Evolutionary conservation across 495 filamentous ascomycete species (phyloP).

Genomic region (Daldinia bambusicola): DNA sequence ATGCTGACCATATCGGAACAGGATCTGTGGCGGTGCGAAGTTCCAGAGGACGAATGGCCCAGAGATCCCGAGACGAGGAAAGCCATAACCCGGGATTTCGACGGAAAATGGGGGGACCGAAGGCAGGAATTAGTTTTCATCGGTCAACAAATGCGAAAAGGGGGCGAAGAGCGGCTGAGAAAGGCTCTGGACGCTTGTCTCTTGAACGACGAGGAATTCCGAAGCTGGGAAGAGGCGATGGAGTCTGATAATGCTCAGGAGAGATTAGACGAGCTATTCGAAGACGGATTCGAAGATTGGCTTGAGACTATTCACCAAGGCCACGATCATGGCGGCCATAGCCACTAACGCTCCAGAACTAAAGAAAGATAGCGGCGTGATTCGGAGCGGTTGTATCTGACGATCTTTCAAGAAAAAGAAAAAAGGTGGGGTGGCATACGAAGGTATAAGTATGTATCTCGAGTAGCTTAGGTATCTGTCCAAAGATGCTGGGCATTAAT

Average conservation of each 20-base stretch:
- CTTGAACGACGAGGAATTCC: neutral
- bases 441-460: too few relatives aligned
- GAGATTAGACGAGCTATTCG: slow-evolving; percentile 57
- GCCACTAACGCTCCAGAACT: too few relatives aligned
- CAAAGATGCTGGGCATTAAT: too few relatives aligned
- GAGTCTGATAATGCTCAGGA: slow-evolving; percentile 46
- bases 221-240: neutral
- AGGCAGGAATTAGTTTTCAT: slow-evolving; percentile 69
- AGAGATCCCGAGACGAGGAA: slow-evolving; percentile 30
- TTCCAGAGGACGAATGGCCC: slow-evolving; percentile 56
- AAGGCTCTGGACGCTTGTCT: neutral
- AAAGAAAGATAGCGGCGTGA: too few relatives aligned
- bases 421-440: too few relatives aligned
- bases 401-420: too few relatives aligned
- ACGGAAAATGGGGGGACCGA: slow-evolving; percentile 66
- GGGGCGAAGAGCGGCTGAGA: neutral
- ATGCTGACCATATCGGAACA: slow-evolving; percentile 67
- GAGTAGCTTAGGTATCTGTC: too few relatives aligned
- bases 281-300: slow-evolving; percentile 70
- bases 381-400: too few relatives aligned
- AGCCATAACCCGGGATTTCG: slow-evolving; percentile 40
- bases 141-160: neutral
- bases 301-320: slow-evolving; percentile 56
- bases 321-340: slow-evolving; percentile 40
- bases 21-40: slow-evolving; percentile 64